Percentiles rank a stretch among this genome's conserved stretches.
phyloP scores from a whole-genome alignment of 2,329 filamentous ascomycete genomes.

The Fusarium mangiferae region DNA sequence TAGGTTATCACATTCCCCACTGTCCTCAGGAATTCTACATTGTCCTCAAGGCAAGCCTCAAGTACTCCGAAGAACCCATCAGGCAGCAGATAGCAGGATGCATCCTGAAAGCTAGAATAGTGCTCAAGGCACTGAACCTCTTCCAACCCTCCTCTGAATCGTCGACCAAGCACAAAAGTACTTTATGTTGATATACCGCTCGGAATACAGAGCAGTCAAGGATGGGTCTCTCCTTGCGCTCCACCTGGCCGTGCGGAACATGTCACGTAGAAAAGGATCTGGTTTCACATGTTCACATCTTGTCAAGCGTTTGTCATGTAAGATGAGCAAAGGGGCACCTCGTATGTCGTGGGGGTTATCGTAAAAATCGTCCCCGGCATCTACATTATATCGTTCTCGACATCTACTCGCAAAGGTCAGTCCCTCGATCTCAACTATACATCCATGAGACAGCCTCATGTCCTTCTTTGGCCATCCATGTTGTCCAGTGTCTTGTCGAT shows the following conservation, averaged over 20 bases:
- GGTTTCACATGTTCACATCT: slow-evolving; percentile 1
- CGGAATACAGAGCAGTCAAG: slow-evolving; percentile 81
- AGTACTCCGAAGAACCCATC: slow-evolving; percentile 10
- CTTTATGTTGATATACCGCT: slow-evolving; percentile 68
- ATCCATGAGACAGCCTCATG: slow-evolving; percentile 58
- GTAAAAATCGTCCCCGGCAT: slow-evolving; percentile 46
- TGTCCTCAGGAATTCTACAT: slow-evolving; percentile 14
- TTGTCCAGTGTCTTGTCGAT: slow-evolving; percentile 69
- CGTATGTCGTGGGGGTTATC: slow-evolving; percentile 50
- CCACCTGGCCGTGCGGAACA: slow-evolving; percentile 76
- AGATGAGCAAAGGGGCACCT: slow-evolving; percentile 3
- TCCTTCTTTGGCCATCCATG: slow-evolving; percentile 61
- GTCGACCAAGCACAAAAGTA: slow-evolving; percentile 36
- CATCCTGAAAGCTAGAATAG: slow-evolving; percentile 54
- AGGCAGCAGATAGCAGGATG: slow-evolving; percentile 52
- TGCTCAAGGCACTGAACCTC: slow-evolving; percentile 45
- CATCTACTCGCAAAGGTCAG: slow-evolving; percentile 41
- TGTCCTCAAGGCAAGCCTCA: slow-evolving; percentile 6
- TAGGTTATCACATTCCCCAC: slow-evolving; percentile 44
- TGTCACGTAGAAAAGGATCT: slow-evolving; percentile 6
- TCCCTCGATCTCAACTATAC: slow-evolving; percentile 15
- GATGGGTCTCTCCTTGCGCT: slow-evolving; percentile 80
- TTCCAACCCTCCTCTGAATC: slow-evolving; percentile 43
- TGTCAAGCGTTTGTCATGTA: slow-evolving; percentile 1
- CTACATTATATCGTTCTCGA: slow-evolving; percentile 33